These are phyloP conservation scores for Xylaria intraflava DNA, from an alignment of 495 filamentous ascomycete species.

Conservation along the genomic window DNA sequence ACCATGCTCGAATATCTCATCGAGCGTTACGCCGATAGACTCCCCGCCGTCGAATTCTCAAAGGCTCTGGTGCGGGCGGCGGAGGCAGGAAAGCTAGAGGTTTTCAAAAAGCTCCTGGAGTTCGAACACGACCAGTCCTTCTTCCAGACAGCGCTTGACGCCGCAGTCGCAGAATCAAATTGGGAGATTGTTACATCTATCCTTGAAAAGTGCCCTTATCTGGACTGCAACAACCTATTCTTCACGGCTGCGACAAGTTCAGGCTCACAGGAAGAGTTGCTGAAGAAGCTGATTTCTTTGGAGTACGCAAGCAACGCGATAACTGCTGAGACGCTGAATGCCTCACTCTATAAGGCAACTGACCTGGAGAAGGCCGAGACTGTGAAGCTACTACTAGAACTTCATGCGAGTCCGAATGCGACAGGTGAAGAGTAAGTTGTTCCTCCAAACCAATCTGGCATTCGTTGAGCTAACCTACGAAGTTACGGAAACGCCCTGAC, in stretches of 20 bases:
- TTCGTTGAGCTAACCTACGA: constrained; percentile 9
- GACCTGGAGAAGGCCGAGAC: constrained; percentile 26
- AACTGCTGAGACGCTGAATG: constrained; percentile 12
- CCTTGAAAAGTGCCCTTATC: constrained; percentile 15
- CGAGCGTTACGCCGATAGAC: constrained; percentile 19
- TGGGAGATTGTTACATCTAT: constrained; percentile 23
- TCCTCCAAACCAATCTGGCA: background rate
- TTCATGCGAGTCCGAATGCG: constrained; percentile 23
- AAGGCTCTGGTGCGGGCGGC: constrained; percentile 25
- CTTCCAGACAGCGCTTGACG: constrained; percentile 23
- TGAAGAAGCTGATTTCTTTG: constrained; percentile 23
- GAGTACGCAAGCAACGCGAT: constrained; percentile 19
- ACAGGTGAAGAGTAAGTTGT: constrained; percentile 24
- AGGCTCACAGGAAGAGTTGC: constrained; percentile 21
- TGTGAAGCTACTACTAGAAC: constrained; percentile 23
- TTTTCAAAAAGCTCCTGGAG: constrained; percentile 24
- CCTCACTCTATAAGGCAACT: constrained; percentile 25
- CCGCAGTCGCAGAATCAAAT: constrained; percentile 21
- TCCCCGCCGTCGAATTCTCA: constrained; percentile 22
- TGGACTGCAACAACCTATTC: constrained; percentile 21
- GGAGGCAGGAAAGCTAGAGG: constrained; percentile 22
- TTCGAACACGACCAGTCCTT: constrained; percentile 18
- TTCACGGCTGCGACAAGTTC: constrained; percentile 21
- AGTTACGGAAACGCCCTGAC: constrained; percentile 28
- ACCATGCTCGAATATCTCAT: constrained; percentile 30